Conservation (phyloP, 441 rosid genomes). For the Gossypium trilobum region DNA sequence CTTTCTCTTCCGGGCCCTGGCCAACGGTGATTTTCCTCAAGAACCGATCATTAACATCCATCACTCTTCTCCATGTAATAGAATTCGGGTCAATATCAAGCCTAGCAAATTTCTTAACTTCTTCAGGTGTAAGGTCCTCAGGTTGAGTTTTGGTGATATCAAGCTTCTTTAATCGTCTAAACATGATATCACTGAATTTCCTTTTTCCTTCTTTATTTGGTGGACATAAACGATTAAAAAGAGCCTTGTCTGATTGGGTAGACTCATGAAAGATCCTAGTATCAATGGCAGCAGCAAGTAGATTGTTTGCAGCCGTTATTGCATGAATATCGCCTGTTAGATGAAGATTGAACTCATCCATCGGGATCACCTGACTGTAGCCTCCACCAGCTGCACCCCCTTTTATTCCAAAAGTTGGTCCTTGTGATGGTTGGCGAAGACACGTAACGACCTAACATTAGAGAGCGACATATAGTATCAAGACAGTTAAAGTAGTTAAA, state of each 20-base stretch:
- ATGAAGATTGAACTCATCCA: conserved; percentile 98
- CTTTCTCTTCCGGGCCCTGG: conserved; percentile 92
- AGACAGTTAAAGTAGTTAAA: not conserved
- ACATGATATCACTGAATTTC: conserved; percentile 71
- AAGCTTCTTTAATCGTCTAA: conserved; percentile 71
- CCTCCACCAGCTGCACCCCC: conserved; percentile 99
- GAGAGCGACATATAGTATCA: not conserved
- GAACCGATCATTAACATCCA: conserved; percentile 92
- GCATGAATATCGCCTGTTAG: conserved; percentile 97
- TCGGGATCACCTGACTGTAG: conserved; percentile 95
- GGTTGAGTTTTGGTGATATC: conserved; percentile 73
- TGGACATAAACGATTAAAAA: conserved; percentile 75
- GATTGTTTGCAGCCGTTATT: conserved; percentile 95
- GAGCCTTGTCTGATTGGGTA: conserved; percentile 83
- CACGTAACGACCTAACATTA: conserved; percentile 73
- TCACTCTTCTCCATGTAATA: conserved; percentile 92
- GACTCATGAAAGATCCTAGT: conserved; percentile 91
- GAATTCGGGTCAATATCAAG: conserved; percentile 82
- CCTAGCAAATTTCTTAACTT: conserved; percentile 69
- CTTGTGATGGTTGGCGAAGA: conserved; percentile 97
- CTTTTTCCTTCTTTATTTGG: conserved; percentile 77
- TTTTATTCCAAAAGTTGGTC: conserved; percentile 96
- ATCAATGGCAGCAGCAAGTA: conserved; percentile 95
- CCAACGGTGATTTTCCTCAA: conserved; percentile 82
- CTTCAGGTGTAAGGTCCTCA: conserved; percentile 75